phyloP scores from a whole-genome alignment of 164 flowering plant species.

The Liriodendron chinense region DNA sequence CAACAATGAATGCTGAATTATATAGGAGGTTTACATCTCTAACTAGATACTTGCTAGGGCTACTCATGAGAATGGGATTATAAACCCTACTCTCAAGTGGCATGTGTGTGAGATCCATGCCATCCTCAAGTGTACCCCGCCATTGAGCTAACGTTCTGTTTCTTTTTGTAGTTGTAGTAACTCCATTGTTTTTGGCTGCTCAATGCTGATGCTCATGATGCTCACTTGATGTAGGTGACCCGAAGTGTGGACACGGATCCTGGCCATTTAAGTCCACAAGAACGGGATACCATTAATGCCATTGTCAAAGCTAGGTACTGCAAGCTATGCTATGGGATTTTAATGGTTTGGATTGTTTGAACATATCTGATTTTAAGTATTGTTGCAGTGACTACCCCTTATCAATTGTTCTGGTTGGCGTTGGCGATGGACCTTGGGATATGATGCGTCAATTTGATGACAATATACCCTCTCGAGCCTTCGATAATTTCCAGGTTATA shows the following conservation, averaged over 20 bases:
- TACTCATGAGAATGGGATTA: too few species aligned
- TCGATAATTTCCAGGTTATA: constrained; percentile 55
- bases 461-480: constrained; percentile 48
- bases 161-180: background rate
- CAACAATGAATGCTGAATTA: too few species aligned
- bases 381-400: constrained; percentile 39
- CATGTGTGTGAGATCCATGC: too few species aligned
- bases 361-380: background rate
- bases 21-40: too few species aligned
- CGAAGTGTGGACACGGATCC: constrained; percentile 35
- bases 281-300: constrained; percentile 42
- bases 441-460: constrained; percentile 52
- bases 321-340: background rate
- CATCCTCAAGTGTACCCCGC: background rate
- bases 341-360: background rate
- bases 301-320: constrained; percentile 52
- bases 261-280: constrained; percentile 45
- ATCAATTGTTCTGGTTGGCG: constrained; percentile 58
- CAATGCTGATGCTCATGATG: background rate
- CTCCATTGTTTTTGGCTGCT: background rate
- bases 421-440: constrained; percentile 66
- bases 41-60: too few species aligned
- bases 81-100: too few species aligned
- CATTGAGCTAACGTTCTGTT: background rate
- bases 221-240: constrained; percentile 34